Base-by-base conservation (phyloP, 345 rosid species). In the Dipteronia dyeriana region DNA sequence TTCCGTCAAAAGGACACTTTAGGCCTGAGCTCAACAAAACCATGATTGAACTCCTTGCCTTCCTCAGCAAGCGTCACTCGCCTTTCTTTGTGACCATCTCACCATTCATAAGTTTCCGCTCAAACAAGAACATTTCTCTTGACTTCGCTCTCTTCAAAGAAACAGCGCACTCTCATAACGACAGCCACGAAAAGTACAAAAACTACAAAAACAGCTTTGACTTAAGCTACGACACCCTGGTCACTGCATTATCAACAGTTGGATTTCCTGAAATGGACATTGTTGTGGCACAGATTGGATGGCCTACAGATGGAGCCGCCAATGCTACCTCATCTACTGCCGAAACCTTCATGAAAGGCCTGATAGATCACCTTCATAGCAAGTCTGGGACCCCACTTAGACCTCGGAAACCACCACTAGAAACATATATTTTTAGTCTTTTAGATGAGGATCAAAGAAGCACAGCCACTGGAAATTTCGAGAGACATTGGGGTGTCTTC, bases 251-350 rank as follows among this genome's bases (percentile, higher is more conserved):
- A 75, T 82, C 90, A 22, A 82, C 77, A 16, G 73, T 85, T 61
- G 98, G 98, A 63, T 93, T 86, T 80, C 85, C 87, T 14, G 88
- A 86, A 9, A 89, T 87, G 70, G 89, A 87, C 41, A 88, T 95
- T 29, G 87, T 89, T 7, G 86, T 93, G 29, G 85, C 91, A 19
- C 86, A 85, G 85, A 91, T 95, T 79, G 98, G 98, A 56, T 93
- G 98, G 97, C 98, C 98, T 22, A 95, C 97, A 3, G 98, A 95
- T 82, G 98, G 94, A 83, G 87, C 92, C 69, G 84, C 84, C 71
- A 89, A 93, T 82, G 97, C 97, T 53, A 86, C 91, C 47, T 69
- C 93, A 54, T 69, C 82, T 16, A 49, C 82, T 4, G 94, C 98
- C 11, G 87, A 85, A 78, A 76, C 74, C 12, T 95, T 91, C 81